Conservation (phyloP, 768 basidiomycete species). For the Lactarius hatsudake region DNA sequence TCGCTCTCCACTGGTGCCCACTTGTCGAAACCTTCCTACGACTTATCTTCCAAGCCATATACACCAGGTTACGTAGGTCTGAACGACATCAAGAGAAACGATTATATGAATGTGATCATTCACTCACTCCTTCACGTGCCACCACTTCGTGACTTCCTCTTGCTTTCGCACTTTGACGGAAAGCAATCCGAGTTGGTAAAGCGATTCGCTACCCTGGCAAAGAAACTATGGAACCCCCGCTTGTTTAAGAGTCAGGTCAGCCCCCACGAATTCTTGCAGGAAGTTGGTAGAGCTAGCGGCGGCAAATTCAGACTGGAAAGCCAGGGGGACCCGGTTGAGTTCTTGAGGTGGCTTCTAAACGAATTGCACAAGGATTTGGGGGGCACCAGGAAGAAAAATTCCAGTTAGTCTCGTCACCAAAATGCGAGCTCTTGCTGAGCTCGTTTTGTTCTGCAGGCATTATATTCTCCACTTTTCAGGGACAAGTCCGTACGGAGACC, state of each 20-base stretch:
- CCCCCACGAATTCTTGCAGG: slow-evolving; percentile 98
- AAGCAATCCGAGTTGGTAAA: slow-evolving; percentile 86
- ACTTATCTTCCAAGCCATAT: slow-evolving; percentile 78
- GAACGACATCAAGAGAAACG: slow-evolving; percentile 97
- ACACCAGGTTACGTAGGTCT: slow-evolving; percentile 92
- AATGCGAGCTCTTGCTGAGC: slow-evolving; percentile 4
- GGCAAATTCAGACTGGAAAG: slow-evolving; percentile 92
- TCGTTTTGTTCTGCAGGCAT: slow-evolving; percentile 52
- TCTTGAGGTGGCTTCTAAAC: slow-evolving; percentile 93
- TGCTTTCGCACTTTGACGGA: slow-evolving; percentile 68
- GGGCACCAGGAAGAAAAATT: slow-evolving; percentile 88
- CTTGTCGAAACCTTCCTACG: slow-evolving; percentile 75
- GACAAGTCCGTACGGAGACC: slow-evolving; percentile 87
- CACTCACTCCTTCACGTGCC: slow-evolving; percentile 89
- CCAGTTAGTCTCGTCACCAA: slow-evolving; percentile 56
- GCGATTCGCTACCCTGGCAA: slow-evolving; percentile 82
- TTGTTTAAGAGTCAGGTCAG: slow-evolving; percentile 98
- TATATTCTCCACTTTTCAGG: slow-evolving; percentile 92
- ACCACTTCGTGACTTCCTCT: slow-evolving; percentile 83
- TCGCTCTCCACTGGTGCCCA: slow-evolving; percentile 56
- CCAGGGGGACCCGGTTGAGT: slow-evolving; percentile 96
- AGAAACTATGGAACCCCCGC: slow-evolving; percentile 94
- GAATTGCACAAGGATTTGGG: slow-evolving; percentile 89
- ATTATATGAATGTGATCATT: slow-evolving; percentile 96
- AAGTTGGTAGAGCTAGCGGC: slow-evolving; percentile 83